Conservation (phyloP, 805 yeast genomes). For the Grigorovia yakushimaensis region DNA sequence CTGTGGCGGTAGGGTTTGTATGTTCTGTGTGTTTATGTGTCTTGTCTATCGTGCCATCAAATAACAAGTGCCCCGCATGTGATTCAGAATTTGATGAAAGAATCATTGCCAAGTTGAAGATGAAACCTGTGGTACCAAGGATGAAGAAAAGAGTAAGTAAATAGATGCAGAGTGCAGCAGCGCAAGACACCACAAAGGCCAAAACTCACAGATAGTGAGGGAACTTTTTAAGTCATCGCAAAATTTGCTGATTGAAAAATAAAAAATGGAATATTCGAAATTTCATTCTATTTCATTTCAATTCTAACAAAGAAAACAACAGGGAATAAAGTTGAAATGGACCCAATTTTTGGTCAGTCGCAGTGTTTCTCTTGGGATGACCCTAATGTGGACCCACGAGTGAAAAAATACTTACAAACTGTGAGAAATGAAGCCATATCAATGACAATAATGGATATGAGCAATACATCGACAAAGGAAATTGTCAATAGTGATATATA, state of each 20-base stretch:
- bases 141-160: constrained; percentile 5
- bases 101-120: constrained; percentile 46
- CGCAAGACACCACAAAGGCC: no score
- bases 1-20: constrained; percentile 88
- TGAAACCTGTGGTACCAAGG: constrained; percentile 27
- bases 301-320: neutral
- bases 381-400: constrained; percentile 20
- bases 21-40: constrained; percentile 88
- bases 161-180: neutral
- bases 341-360: constrained; percentile 24
- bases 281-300: neutral
- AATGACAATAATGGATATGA: constrained; percentile 5
- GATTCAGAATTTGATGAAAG: constrained; percentile 62
- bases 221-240: neutral
- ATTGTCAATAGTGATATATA: neutral
- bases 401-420: constrained; percentile 14
- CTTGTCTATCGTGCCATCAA: constrained; percentile 57
- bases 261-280: neutral
- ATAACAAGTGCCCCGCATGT: constrained; percentile 76
- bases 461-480: neutral
- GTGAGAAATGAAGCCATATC: constrained; percentile 25
- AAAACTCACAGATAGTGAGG: no score
- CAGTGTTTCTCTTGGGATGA: constrained; percentile 21
- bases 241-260: no score
- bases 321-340: constrained; percentile 1